Conservation (phyloP, 352 stramenopile species). For the Elongisporangium undulatum region DNA sequence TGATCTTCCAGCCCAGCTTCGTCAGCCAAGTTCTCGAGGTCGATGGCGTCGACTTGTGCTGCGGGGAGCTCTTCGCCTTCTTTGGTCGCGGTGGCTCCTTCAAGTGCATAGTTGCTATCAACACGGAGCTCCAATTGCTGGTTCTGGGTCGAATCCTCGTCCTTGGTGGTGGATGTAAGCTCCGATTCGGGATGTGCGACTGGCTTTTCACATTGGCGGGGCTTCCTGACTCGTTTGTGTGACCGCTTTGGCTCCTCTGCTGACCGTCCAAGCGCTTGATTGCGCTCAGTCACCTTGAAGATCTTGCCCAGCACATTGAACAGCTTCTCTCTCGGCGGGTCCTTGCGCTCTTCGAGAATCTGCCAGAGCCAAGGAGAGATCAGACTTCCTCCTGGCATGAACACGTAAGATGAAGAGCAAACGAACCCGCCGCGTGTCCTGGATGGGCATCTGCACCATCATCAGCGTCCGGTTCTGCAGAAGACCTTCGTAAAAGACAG, state of each 20-base stretch:
- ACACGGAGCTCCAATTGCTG: conserved; percentile 4
- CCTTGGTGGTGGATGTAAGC: conserved; percentile 1
- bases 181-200: not conserved
- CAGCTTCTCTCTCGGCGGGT: conserved; percentile 61
- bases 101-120: not conserved
- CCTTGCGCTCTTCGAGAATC: conserved; percentile 67
- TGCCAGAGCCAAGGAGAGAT: conserved; percentile 12
- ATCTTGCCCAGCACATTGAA: conserved; percentile 71
- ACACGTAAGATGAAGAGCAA: not conserved
- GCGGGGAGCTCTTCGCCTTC: not conserved
- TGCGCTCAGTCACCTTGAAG: conserved; percentile 66
- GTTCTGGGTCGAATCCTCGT: conserved; percentile 1
- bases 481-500: conserved; percentile 56
- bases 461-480: conserved; percentile 52
- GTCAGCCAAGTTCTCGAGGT: not conserved
- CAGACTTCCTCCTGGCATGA: too few relatives aligned
- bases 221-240: not conserved
- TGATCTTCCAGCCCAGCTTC: not conserved
- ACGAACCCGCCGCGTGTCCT: conserved; percentile 65
- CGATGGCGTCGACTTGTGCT: not conserved
- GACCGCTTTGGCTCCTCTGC: conserved; percentile 12
- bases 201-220: conserved; percentile 5
- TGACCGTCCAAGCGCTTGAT: conserved; percentile 25
- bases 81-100: not conserved
- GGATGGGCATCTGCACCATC: conserved; percentile 75